Percentiles rank a stretch among this genome's conserved stretches.
Conservation (phyloP, 495 filamentous ascomycete genomes). For the Penicillium silybi region DNA sequence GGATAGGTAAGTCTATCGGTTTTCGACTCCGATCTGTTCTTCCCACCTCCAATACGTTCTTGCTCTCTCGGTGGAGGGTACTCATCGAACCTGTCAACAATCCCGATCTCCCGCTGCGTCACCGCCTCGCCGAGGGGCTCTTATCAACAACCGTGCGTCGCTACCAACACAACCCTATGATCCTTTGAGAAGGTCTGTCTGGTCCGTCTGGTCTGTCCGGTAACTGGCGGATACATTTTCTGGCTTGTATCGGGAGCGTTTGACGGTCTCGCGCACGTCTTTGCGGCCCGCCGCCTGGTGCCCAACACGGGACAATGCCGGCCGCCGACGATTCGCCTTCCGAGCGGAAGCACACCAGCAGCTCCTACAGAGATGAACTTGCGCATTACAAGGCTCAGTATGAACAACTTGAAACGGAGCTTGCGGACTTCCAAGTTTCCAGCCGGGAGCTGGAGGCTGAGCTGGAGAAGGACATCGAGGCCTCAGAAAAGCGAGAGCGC, state of each 20-base stretch:
- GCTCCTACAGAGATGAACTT: slow-evolving; percentile 66
- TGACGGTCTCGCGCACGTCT: slow-evolving; percentile 16
- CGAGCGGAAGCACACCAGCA: slow-evolving; percentile 54
- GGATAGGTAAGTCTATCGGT: slow-evolving; percentile 11
- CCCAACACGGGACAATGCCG: slow-evolving; percentile 41
- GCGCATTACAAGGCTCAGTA: slow-evolving; percentile 96
- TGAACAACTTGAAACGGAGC: slow-evolving; percentile 84
- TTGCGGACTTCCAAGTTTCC: slow-evolving; percentile 90
- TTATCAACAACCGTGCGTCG: slow-evolving; percentile 30
- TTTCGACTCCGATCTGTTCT: slow-evolving; percentile 3
- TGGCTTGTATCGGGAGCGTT: slow-evolving; percentile 1
- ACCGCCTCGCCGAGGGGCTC: slow-evolving; percentile 40
- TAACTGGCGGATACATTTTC: background rate
- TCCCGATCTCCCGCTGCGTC: slow-evolving; percentile 30
- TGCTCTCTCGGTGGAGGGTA: slow-evolving; percentile 20
- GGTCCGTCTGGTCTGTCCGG: background rate
- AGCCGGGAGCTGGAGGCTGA: slow-evolving; percentile 92
- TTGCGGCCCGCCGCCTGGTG: slow-evolving; percentile 27
- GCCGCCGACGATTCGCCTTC: slow-evolving; percentile 63
- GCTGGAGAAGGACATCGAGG: slow-evolving; percentile 93
- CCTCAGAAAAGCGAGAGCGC: slow-evolving; percentile 88
- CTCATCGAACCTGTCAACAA: slow-evolving; percentile 13
- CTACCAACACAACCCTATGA: slow-evolving; percentile 19
- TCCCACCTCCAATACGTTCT: slow-evolving; percentile 5
- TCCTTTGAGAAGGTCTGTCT: slow-evolving; percentile 5